A percentile compares a stretch with the other conserved stretches of the same genome.
phyloP scores from a whole-genome alignment of 2,329 filamentous ascomycete species.

The Scopulariopsis brevicaulis region DNA sequence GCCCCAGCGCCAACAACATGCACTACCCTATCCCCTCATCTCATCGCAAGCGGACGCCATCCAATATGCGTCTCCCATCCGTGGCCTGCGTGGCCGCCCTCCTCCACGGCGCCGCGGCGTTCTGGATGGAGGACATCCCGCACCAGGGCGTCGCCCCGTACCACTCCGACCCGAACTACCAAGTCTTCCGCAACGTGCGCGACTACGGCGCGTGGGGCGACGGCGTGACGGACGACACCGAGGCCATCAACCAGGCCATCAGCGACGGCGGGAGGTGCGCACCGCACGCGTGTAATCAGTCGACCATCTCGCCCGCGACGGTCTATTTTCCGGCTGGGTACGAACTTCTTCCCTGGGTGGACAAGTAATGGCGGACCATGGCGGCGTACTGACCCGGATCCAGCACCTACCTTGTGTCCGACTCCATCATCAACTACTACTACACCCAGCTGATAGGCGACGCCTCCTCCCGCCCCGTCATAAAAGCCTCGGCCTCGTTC shows the following conservation, averaged over 20 bases:
- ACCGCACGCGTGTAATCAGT: slow-evolving; percentile 14
- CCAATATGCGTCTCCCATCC: slow-evolving; percentile 1
- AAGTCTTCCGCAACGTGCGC: slow-evolving; percentile 35
- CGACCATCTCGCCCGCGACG: slow-evolving; percentile 22
- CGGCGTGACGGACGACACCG: slow-evolving; percentile 22
- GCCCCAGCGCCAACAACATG: too few relatives aligned
- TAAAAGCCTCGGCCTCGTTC: slow-evolving; percentile 42
- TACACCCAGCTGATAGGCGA: slow-evolving; percentile 72
- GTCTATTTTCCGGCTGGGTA: slow-evolving; percentile 26
- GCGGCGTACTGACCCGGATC: background rate
- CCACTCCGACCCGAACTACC: slow-evolving; percentile 27
- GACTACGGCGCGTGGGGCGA: slow-evolving; percentile 28
- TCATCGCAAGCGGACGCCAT: too few relatives aligned
- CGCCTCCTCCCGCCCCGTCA: slow-evolving; percentile 41
- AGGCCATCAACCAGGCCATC: slow-evolving; percentile 22
- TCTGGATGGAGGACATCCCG: slow-evolving; percentile 30
- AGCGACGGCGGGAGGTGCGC: slow-evolving; percentile 28
- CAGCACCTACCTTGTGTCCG: slow-evolving; percentile 57
- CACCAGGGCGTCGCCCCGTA: slow-evolving; percentile 36
- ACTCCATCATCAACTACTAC: slow-evolving; percentile 63
- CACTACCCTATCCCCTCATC: too few relatives aligned
- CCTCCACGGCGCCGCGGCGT: slow-evolving; percentile 12
- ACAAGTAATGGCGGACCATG: background rate
- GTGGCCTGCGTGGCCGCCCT: slow-evolving; percentile 4
- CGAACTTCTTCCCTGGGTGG: background rate